Base-by-base conservation (phyloP, 169 alveolate species). In the Babesia ovata region DNA sequence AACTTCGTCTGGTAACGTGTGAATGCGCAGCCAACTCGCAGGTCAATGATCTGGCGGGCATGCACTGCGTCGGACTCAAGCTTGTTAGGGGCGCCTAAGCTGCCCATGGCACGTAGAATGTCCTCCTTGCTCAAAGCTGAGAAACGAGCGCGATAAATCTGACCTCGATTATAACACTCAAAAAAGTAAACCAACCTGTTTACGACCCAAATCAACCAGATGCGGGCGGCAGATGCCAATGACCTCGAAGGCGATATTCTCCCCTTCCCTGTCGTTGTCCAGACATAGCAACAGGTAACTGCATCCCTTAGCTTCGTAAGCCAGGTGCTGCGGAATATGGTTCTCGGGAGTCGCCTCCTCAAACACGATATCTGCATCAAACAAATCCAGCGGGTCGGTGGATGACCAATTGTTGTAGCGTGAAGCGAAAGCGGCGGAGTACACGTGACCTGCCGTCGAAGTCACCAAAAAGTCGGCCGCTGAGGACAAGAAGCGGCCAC, bases 201-300 rank as follows among this genome's bases (percentile, higher is more conserved):
- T 58, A 12, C 71, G 16, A 2, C 60, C 56, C 73, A 73, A 24
- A 44, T 45, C 45, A 28, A 52, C 53, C 65, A 67, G 28, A 75
- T 69, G 85, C 45, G 44, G 63, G 49, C 44, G 44, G 59, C 83
- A 95, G 59, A 81, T 82, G 72, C 92, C 88, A 44, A 95, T 93
- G 0, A 97, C 99, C 86, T 98, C 99, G 84, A 94, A 98, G 88
- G 99, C 97, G 26, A 98, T 98, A 87, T 97, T 97, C 82, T 98
- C 99, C 21, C 99, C 99, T 86, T 98, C 99, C 74, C 99, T 92
- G 86, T 98, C 99, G 77, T 99, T 96, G 88, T 98, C 99, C 24
- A 98, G 93, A 99, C 99, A 97, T 50, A 98, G 94, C 33, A 97
- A 94, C 73, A 98, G 75, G 77, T 92, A 92, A 75, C 89, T 90